phyloP scores from a whole-genome alignment of 305 asterid genomes.

The Withania somnifera region DNA sequence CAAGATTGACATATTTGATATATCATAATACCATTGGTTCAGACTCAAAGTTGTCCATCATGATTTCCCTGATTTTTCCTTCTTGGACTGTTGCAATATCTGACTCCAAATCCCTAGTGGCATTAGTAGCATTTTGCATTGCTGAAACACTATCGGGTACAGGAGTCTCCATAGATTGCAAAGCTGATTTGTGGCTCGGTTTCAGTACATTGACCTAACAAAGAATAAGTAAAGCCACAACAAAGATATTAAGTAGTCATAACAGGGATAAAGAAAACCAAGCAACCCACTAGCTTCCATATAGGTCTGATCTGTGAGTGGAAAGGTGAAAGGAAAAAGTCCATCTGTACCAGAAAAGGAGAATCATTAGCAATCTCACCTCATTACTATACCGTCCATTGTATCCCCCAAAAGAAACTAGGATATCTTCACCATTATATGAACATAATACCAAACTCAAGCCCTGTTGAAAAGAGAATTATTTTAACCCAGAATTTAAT shows the following conservation, averaged over 20 bases:
- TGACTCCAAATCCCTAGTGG: slow-evolving; percentile 78
- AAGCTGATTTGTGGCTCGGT: slow-evolving; percentile 87
- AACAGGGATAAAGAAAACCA: slow-evolving; percentile 10
- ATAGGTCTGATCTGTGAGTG: neutral
- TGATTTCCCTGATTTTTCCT: slow-evolving; percentile 68
- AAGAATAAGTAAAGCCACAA: slow-evolving; percentile 10
- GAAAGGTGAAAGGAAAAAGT: neutral
- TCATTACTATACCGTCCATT: slow-evolving; percentile 96
- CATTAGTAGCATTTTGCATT: slow-evolving; percentile 71
- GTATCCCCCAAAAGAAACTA: slow-evolving; percentile 94
- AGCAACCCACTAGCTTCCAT: neutral
- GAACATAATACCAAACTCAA: slow-evolving; percentile 83
- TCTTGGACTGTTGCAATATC: slow-evolving; percentile 71
- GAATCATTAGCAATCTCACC: slow-evolving; percentile 28
- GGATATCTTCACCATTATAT: slow-evolving; percentile 68
- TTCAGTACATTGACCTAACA: slow-evolving; percentile 74
- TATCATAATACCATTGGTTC: slow-evolving; percentile 49
- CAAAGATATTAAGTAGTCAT: slow-evolving; percentile 5
- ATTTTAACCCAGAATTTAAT: neutral
- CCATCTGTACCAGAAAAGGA: neutral
- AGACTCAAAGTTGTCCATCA: slow-evolving; percentile 42
- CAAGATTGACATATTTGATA: neutral
- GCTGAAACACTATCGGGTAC: slow-evolving; percentile 87
- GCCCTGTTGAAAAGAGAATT: slow-evolving; percentile 36
- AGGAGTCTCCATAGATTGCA: slow-evolving; percentile 60